Conservation (phyloP, 345 rosid species). For the Eucalyptus paniculata region DNA sequence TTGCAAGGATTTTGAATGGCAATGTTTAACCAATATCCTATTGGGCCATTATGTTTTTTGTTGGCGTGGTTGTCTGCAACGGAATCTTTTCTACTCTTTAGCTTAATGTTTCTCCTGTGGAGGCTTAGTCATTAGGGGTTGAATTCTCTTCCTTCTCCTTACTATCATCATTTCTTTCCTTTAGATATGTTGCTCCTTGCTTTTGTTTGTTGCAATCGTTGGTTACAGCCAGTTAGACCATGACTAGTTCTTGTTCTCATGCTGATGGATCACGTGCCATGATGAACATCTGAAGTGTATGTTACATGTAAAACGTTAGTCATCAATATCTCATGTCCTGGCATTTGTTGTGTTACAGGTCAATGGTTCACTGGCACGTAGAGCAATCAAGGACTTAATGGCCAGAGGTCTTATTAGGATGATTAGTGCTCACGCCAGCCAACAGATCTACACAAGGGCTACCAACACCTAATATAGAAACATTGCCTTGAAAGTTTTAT, state of each 20-base stretch:
- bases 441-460: constrained; percentile 70
- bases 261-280: background rate
- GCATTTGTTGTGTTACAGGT: constrained; percentile 7
- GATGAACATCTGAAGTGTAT: background rate
- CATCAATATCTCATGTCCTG: background rate
- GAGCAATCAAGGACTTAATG: constrained; percentile 63
- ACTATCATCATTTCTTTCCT: background rate
- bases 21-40: background rate
- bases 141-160: background rate
- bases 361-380: constrained; percentile 49
- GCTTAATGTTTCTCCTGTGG: background rate
- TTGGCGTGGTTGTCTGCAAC: background rate
- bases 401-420: constrained; percentile 62
- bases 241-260: background rate
- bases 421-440: constrained; percentile 55
- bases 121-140: background rate
- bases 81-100: background rate
- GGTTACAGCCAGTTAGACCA: background rate
- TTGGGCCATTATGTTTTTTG: background rate
- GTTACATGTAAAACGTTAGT: background rate
- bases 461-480: constrained; percentile 32
- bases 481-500: background rate
- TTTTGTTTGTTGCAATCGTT: background rate
- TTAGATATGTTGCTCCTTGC: background rate
- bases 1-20: background rate